phyloP scores from a whole-genome alignment of 768 basidiomycete genomes.

The Pulveroboletus sp. region DNA sequence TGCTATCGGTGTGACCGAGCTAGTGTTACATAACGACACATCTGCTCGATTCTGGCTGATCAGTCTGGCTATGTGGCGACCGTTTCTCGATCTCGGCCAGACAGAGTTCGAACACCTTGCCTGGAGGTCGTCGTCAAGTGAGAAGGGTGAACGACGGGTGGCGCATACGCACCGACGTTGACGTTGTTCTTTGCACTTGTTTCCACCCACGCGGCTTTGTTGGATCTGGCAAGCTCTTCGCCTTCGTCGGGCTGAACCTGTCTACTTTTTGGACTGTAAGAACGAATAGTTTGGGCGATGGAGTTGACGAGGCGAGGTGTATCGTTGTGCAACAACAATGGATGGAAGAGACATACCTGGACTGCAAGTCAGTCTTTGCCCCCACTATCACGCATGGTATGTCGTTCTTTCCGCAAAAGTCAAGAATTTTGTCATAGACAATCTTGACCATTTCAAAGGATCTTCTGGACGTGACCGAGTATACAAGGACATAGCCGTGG shows the following conservation, averaged over 20 bases:
- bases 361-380: constrained; percentile 80
- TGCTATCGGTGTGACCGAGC: constrained; percentile 11
- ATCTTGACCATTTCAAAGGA: constrained; percentile 95
- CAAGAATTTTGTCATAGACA: constrained; percentile 88
- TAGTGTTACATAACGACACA: constrained; percentile 53
- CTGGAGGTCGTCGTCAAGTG: constrained; percentile 32
- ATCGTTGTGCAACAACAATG: constrained; percentile 6
- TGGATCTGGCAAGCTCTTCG: constrained; percentile 63
- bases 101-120: constrained; percentile 80
- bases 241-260: constrained; percentile 76
- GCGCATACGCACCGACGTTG: constrained; percentile 74
- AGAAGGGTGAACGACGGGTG: neutral
- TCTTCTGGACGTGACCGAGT: constrained; percentile 82
- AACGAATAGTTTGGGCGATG: constrained; percentile 20
- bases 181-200: constrained; percentile 82
- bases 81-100: constrained; percentile 79
- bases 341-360: constrained; percentile 49
- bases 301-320: constrained; percentile 7
- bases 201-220: constrained; percentile 79
- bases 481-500: constrained; percentile 95
- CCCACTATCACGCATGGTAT: constrained; percentile 95
- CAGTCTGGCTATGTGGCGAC: constrained; percentile 45
- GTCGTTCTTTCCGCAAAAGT: constrained; percentile 76
- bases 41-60: constrained; percentile 39
- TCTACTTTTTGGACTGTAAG: constrained; percentile 44